Base-by-base conservation (phyloP, 345 rosid genomes). In the Eucalyptus pauciflora region DNA sequence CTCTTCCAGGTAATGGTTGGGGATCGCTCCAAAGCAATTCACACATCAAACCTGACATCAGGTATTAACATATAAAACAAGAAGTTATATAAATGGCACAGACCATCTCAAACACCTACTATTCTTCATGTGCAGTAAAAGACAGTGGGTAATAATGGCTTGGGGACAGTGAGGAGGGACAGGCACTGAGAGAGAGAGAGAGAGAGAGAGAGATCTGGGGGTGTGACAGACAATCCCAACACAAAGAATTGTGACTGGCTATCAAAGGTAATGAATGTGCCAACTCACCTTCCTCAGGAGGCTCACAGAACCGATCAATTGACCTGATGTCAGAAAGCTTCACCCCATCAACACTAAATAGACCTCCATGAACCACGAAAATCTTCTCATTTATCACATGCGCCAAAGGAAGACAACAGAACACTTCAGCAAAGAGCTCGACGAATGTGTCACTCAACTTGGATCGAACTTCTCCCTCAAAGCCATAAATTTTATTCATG, bases 21-120 rank as follows among this genome's bases (percentile, higher is more conserved):
- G 99, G 99, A 94, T 98, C 99, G 89, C 99, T 98, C 99, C 99
- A 98, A 87, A 98, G 93, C 87, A 98, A 89, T 92, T 98, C 99
- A 88, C 99, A 96, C 99, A 98, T 98, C 91, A 97, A 86, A 88
- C 99, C 99, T 98, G 93, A 89, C 85, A 76, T 76, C 85, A 76
- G 48, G 49, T 60, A 87, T 90, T 87, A 29, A 48, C 37, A 67
- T 87, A 64, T 43, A 87, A 64, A 46, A 29, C 29, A 49, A 69
- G 71, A 67, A 69, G 56, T 37, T 49, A 87, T 33, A 25, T 51
- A 33, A 43, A 86, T 33, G 67, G 64, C 87, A 52, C 49, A 41
- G 48, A 41, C 16, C 85, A 76, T 76, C 83, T 37, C 48, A 76
- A 76, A 76, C 27, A 37, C 81, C 13, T 71, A 37, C 76, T 14